Evolutionary conservation across 1,284 basidiomycete species (phyloP), one percentile per base, ranked within the genome.

Genomic region (Leccinum subrobustum): DNA sequence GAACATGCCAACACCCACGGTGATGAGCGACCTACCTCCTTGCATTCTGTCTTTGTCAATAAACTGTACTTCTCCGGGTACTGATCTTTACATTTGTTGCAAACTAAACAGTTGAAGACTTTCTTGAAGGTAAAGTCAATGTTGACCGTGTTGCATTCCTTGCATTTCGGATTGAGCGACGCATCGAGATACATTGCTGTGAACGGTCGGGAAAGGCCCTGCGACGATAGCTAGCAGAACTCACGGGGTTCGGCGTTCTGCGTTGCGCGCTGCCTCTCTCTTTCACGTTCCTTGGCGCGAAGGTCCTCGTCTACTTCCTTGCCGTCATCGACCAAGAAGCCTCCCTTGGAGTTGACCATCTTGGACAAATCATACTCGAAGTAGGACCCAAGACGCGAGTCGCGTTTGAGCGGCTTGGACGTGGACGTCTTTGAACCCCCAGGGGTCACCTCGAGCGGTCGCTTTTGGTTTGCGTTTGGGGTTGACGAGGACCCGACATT

Each of bases 41-140:
- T 98, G 76, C 96, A 98, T 76, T 99, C 97, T 0, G 97, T 98
- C 80, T 99, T 99, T 1, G 97, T 99, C 56, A 99, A 78, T 2
- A 99, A 79, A 74, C 93, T 94, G 75, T 98, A 99, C 73, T 89
- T 89, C 70, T 98, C 96, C 7, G 94, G 93, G 56, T 86, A 83
- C 65, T 91, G 87, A 68, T 94, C 88, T 77, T 95, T 93, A 78
- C 96, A 98, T 65, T 83, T 86, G 65, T 90, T 89, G 77, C 96
- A 99, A 2, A 99, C 93, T 18, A 86, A 72, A 71, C 92, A 89
- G 14, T 86, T 82, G 70, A 97, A 97, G 12, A 93, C 86, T 68
- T 89, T 91, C 72, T 84, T 81, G 69, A 87, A 92, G 6, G 85
- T 86, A 62, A 88, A 83, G 74, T 98, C 95, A 63, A 97, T 89